Evolutionary conservation across 305 asterid species (phyloP), one percentile per base, ranked within the genome.

Genomic region (Solanum hybrid): DNA sequence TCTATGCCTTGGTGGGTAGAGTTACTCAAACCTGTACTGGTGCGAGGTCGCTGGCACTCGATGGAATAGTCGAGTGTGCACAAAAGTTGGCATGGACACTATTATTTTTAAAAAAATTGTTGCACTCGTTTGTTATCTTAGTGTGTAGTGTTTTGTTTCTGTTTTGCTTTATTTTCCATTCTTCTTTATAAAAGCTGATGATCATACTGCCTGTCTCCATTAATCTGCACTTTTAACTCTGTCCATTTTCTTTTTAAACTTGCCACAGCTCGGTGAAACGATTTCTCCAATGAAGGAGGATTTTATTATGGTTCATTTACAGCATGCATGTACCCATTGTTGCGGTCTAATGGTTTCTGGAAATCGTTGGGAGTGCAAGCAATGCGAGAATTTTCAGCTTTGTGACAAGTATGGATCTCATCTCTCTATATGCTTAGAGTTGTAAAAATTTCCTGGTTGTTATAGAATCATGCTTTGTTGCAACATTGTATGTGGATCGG

Each of bases 281-380:
- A 97, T 97, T 90, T 93, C 93, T 81, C 97, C 98, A 2, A 96
- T 97, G 99, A 97, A 96, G 94, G 99, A 97, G 93, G 99, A 97
- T 90, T 97, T 97, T 89, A 97, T 97, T 94, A 97, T 97, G 99
- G 99, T 97, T 90, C 99, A 97, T 95, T 93, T 97, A 88, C 99
- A 97, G 92, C 94, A 94, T 89, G 92, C 99, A 24, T 97, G 99
- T 91, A 91, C 94, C 35, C 99, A 97, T 91, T 97, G 99, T 94
- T 96, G 99, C 94, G 89, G 93, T 88, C 92, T 97, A 36, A 96
- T 97, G 98, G 97, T 95, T 80, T 95, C 96, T 91, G 99, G 98
- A 88, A 97, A 90, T 86, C 95, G 95, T 79, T 97, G 99, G 99
- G 96, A 87, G 90, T 97, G 99, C 95, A 93, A 89, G 85, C 96